Evolutionary conservation across 441 rosid species (phyloP).

Genomic region (Pelargonium cotyledonis): DNA sequence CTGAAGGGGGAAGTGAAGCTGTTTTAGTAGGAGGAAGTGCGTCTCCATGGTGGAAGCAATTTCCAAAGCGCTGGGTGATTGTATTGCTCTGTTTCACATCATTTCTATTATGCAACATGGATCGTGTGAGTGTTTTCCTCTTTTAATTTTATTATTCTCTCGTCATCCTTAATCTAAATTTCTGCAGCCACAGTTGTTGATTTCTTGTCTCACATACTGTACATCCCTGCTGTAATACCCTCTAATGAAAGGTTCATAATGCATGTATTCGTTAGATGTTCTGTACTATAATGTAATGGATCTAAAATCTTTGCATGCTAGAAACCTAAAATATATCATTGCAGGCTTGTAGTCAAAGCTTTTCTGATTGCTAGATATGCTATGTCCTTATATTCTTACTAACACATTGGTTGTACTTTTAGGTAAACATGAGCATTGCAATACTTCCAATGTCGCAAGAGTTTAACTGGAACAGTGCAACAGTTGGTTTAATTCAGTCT

Average conservation of each 20-base stretch:
- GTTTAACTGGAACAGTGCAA: constrained; percentile 92
- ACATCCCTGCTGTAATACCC: background rate
- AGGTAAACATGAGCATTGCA: constrained; percentile 99
- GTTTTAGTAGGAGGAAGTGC: constrained; percentile 41
- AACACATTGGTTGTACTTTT: constrained; percentile 19
- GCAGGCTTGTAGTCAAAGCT: background rate
- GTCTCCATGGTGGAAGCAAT: constrained; percentile 68
- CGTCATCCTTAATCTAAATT: background rate
- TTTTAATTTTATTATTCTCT: background rate
- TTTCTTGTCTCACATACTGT: background rate
- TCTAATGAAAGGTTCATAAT: background rate
- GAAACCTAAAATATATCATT: background rate
- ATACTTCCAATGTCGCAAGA: constrained; percentile 96
- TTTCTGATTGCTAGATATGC: background rate
- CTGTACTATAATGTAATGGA: constrained; percentile 6
- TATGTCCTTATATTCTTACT: constrained; percentile 13
- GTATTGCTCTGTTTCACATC: constrained; percentile 80
- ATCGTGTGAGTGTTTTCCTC: constrained; percentile 56
- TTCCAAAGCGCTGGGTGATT: constrained; percentile 86
- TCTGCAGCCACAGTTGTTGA: background rate
- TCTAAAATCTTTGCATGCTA: background rate
- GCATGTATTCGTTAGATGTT: constrained; percentile 4
- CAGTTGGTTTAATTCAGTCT: constrained; percentile 95
- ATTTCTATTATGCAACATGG: constrained; percentile 93
- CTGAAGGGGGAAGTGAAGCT: constrained; percentile 52